Evolutionary conservation across 306 rosid species (phyloP), one percentile per base, ranked within the genome.

Genomic region (Potentilla sterilis): DNA sequence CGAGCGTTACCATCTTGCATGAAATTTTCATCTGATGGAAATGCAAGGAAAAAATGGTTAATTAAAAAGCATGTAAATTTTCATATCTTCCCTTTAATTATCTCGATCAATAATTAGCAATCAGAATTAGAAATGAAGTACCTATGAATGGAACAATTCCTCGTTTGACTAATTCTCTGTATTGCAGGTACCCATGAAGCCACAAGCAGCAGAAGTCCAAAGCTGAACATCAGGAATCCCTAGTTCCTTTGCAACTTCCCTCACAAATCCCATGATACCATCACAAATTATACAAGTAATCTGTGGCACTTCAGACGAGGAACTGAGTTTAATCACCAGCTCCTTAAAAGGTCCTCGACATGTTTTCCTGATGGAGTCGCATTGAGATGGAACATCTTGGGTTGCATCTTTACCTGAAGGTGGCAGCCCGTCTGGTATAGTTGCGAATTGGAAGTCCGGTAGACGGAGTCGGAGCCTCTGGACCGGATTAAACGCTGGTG

Each of bases 151-250:
- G 85, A 66, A 81, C 14, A 14, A 67, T 77, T 66, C 78, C 78
- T 66, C 81, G 64, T 12, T 46, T 57, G 69, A 77, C 21, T 9
- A 81, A 75, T 67, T 77, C 78, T 28, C 34, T 18, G 46, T 1
- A 81, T 7, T 72, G 63, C 6, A 72, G 47, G 69, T 67, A 72
- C 43, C 61, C 78, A 77, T 57, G 70, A 81, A 72, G 59, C 85
- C 52, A 72, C 81, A 81, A 72, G 81, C 78, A 22, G 81, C 77
- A 32, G 85, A 71, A 24, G 84, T 72, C 84, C 84, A 81, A 24
- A 81, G 54, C 21, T 46, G 78, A 24, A 77, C 78, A 67, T 55
- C 66, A 2, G 28, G 70, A 62, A 81, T 76, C 38, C 81, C 78
- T 3, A 81, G 67, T 43, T 81, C 84, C 51, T 41, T 18, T 0